A percentile compares a stretch with the other conserved stretches of the same genome.
These are phyloP conservation scores for Oryza glaberrima DNA, from an alignment of 176 grass and related monocot species.

Conservation along the genomic window DNA sequence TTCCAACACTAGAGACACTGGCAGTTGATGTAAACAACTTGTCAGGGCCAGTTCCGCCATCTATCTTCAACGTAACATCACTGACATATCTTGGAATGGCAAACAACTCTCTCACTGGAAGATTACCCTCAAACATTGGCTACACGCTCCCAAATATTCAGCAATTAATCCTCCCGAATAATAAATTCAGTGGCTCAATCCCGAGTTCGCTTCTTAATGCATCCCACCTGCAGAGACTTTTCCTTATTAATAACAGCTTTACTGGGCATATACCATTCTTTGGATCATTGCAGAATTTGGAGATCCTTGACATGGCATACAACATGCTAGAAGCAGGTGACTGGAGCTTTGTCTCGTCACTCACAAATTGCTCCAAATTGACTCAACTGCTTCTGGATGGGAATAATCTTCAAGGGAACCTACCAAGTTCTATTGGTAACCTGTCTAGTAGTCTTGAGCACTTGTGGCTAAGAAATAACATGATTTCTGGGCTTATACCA, in stretches of 20 bases:
- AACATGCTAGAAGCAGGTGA: slow-evolving; percentile 48
- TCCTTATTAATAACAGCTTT: neutral
- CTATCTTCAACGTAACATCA: slow-evolving; percentile 45
- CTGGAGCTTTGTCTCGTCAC: slow-evolving; percentile 39
- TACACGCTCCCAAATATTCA: slow-evolving; percentile 45
- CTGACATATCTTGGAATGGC: slow-evolving; percentile 33
- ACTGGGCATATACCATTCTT: slow-evolving; percentile 42
- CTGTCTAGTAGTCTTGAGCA: slow-evolving; percentile 27
- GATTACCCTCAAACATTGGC: slow-evolving; percentile 41
- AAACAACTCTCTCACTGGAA: slow-evolving; percentile 36
- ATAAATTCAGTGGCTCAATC: slow-evolving; percentile 37
- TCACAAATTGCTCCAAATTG: slow-evolving; percentile 33
- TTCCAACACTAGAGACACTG: slow-evolving; percentile 7
- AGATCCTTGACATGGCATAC: slow-evolving; percentile 4
- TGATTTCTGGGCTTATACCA: slow-evolving; percentile 39
- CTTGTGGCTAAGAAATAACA: slow-evolving; percentile 29
- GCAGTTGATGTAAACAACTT: slow-evolving; percentile 28
- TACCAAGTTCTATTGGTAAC: neutral
- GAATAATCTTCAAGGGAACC: slow-evolving; percentile 46
- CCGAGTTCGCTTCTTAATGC: slow-evolving; percentile 43
- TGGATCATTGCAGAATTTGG: slow-evolving; percentile 37
- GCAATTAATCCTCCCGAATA: neutral
- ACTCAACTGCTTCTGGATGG: neutral
- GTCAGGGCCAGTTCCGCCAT: slow-evolving; percentile 32
- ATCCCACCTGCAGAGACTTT: neutral